A percentile compares a stretch with the other conserved stretches of the same genome.
Conservation (phyloP, 768 basidiomycete genomes). For the Podaxis pistillaris region DNA sequence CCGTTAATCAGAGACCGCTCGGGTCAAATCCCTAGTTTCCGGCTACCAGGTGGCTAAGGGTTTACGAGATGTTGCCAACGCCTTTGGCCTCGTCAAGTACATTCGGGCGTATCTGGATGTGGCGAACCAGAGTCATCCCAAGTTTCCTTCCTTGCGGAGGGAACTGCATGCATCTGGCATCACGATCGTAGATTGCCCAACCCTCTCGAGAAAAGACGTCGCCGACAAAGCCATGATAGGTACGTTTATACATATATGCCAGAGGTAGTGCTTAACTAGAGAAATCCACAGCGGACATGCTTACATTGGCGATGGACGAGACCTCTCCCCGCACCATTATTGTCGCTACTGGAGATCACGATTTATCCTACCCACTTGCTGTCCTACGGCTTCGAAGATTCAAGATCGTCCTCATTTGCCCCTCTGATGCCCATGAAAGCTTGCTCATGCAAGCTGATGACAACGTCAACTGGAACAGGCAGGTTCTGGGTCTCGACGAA, state of each 20-base stretch:
- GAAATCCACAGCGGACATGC: slow-evolving; percentile 23
- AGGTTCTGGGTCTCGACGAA: slow-evolving; percentile 10
- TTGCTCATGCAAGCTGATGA: slow-evolving; percentile 55
- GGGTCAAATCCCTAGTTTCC: slow-evolving; percentile 31
- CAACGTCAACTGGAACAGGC: slow-evolving; percentile 41
- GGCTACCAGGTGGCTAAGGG: slow-evolving; percentile 42
- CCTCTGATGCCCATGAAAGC: slow-evolving; percentile 38
- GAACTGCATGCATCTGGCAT: slow-evolving; percentile 49
- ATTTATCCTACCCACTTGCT: slow-evolving; percentile 62
- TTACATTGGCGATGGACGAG: slow-evolving; percentile 45
- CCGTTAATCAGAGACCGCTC: slow-evolving; percentile 34
- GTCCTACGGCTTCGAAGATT: slow-evolving; percentile 52
- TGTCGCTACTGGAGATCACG: slow-evolving; percentile 65
- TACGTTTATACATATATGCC: neutral
- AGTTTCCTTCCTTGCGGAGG: slow-evolving; percentile 27
- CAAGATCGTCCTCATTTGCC: slow-evolving; percentile 49
- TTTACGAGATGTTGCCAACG: slow-evolving; percentile 42
- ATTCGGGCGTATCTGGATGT: slow-evolving; percentile 58
- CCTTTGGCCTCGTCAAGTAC: slow-evolving; percentile 43
- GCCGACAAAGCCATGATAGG: slow-evolving; percentile 54
- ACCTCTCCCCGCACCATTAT: slow-evolving; percentile 46
- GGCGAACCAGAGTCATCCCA: slow-evolving; percentile 22
- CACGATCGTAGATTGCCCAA: slow-evolving; percentile 39
- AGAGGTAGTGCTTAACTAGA: slow-evolving; percentile 5
- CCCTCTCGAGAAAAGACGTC: slow-evolving; percentile 35